These are phyloP conservation scores for Halenospora varia DNA, from an alignment of 495 filamentous ascomycete genomes.

Conservation along the genomic window DNA sequence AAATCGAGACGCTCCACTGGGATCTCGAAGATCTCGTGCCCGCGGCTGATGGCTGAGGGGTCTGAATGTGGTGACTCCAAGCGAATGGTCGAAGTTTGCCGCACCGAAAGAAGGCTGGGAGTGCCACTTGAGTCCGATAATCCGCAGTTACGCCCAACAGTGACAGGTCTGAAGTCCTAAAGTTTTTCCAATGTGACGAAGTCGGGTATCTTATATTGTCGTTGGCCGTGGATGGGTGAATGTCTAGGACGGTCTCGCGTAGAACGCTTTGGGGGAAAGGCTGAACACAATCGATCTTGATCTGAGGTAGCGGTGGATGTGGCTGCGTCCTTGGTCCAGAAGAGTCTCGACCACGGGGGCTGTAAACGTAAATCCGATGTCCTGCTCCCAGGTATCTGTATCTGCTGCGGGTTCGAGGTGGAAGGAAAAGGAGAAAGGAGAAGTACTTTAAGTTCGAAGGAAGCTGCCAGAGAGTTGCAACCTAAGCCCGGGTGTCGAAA, in stretches of 20 bases:
- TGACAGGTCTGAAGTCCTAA: too few species aligned
- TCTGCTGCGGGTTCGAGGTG: neutral
- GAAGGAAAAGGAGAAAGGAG: too few species aligned
- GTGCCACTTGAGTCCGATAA: conserved; percentile 2
- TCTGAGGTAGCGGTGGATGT: neutral
- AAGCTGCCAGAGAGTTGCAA: too few species aligned
- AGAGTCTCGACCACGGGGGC: neutral
- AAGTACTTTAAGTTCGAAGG: too few species aligned
- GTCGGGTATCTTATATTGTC: too few species aligned
- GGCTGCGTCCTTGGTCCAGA: neutral
- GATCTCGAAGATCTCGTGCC: conserved; percentile 3
- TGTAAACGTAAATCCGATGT: neutral
- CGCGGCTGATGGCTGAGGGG: conserved; percentile 19
- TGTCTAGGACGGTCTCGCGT: too few species aligned
- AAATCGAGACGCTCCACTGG: neutral
- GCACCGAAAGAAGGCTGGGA: conserved; percentile 7
- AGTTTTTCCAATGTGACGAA: too few species aligned
- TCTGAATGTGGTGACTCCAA: conserved; percentile 15
- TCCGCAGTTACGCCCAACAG: too few species aligned
- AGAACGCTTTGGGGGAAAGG: too few species aligned
- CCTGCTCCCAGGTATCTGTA: neutral
- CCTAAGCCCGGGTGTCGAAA: too few species aligned
- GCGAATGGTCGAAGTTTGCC: conserved; percentile 9
- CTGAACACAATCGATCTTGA: conserved; percentile 14
- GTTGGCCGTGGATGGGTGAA: too few species aligned